Evolutionary conservation across 257 asterid genomes (phyloP).

Genomic region (Solanum verrucosum): DNA sequence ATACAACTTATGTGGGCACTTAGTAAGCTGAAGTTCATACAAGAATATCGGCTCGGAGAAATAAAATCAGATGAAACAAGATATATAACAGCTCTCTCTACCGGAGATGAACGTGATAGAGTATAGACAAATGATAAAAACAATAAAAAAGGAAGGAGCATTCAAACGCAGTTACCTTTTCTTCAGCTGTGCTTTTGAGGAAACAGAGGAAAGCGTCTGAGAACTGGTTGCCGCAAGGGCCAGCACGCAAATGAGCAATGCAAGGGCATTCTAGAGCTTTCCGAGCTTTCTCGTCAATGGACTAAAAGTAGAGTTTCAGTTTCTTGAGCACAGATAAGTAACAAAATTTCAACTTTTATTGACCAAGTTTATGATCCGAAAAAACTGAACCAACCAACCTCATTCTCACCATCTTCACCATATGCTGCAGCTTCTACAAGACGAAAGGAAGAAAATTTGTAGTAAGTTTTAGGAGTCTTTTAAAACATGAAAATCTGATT

Average conservation of each 20-base stretch:
- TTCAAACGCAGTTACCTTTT: constrained; percentile 26
- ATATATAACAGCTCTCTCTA: not conserved
- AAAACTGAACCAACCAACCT: constrained; percentile 24
- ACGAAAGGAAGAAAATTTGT: not conserved
- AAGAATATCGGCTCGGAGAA: not conserved
- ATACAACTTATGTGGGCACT: not conserved
- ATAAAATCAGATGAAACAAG: not conserved
- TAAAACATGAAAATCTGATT: not conserved
- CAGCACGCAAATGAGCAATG: constrained; percentile 45
- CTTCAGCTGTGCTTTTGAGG: constrained; percentile 82
- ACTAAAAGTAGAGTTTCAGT: constrained; percentile 9
- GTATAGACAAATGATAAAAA: not conserved
- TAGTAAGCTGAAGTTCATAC: not conserved
- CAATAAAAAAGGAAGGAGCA: not conserved
- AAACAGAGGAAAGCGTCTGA: constrained; percentile 85
- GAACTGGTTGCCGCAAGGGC: constrained; percentile 78
- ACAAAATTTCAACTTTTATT: not conserved
- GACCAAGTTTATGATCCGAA: not conserved
- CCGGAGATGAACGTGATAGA: not conserved
- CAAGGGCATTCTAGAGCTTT: constrained; percentile 87
- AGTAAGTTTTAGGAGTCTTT: not conserved
- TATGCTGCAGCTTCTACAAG: constrained; percentile 70
- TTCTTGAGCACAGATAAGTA: not conserved
- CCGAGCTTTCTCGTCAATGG: constrained; percentile 65
- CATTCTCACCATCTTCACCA: constrained; percentile 35